Conservation (phyloP, 2,329 filamentous ascomycete species). For the Pleomassaria siparia region DNA sequence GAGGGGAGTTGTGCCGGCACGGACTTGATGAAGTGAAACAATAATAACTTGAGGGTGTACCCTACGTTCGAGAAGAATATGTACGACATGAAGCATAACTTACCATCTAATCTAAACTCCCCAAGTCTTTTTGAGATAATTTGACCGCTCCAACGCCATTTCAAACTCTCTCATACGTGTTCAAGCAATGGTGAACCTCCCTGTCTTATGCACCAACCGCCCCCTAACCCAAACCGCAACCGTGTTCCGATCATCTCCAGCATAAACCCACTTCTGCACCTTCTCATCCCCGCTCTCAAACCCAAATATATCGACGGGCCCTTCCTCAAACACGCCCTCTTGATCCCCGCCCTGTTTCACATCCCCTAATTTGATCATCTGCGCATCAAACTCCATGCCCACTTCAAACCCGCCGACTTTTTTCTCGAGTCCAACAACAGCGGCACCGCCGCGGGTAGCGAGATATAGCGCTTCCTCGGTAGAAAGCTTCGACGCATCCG, state of each 20-base stretch:
- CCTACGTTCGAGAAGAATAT: too few relatives aligned
- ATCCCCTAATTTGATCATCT: slow-evolving; percentile 68
- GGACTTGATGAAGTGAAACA: too few relatives aligned
- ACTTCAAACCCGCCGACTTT: slow-evolving; percentile 79
- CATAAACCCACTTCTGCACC: slow-evolving; percentile 92
- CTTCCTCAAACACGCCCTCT: slow-evolving; percentile 51
- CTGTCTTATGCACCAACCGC: slow-evolving; percentile 67
- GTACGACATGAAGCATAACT: too few relatives aligned
- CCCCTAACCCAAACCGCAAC: slow-evolving; percentile 87
- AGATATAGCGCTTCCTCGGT: slow-evolving; percentile 86
- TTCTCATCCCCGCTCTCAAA: slow-evolving; percentile 86
- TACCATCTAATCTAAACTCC: not conserved
- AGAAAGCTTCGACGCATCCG: slow-evolving; percentile 64
- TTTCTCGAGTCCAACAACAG: slow-evolving; percentile 71
- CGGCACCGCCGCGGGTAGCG: slow-evolving; percentile 83
- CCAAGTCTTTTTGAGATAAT: not conserved
- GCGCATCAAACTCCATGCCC: slow-evolving; percentile 89
- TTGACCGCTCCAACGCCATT: not conserved
- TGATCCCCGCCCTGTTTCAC: slow-evolving; percentile 31
- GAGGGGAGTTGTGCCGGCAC: too few relatives aligned
- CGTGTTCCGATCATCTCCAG: slow-evolving; percentile 90
- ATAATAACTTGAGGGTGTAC: too few relatives aligned
- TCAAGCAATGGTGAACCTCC: slow-evolving; percentile 7
- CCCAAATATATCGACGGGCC: slow-evolving; percentile 84
- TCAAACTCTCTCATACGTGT: not conserved